Conservation (phyloP, 345 rosid genomes). For the Dipteronia dyeriana region DNA sequence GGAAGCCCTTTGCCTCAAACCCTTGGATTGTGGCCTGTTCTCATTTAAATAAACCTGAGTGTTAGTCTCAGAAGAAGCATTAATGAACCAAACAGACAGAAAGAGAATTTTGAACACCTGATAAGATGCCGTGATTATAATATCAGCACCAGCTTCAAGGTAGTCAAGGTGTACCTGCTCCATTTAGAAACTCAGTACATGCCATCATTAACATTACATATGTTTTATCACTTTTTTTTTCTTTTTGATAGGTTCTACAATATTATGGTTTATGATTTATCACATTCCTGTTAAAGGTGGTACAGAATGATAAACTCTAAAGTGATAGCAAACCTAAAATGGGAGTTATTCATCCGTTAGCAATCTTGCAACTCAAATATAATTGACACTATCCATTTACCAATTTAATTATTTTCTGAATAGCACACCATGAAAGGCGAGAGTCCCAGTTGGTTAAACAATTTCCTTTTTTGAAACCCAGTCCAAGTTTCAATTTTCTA, state of each 20-base stretch:
- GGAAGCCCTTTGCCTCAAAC: slow-evolving; percentile 69
- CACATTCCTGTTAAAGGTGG: background rate
- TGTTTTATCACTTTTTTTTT: background rate
- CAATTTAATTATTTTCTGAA: background rate
- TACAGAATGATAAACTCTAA: background rate
- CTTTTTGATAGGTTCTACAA: background rate
- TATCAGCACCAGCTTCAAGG: slow-evolving; percentile 91
- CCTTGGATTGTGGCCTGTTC: slow-evolving; percentile 82
- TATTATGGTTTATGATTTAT: background rate
- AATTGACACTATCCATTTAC: background rate
- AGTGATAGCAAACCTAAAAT: background rate
- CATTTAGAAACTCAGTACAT: slow-evolving; percentile 24
- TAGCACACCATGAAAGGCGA: too few species aligned
- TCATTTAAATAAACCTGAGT: slow-evolving; percentile 9
- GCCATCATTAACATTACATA: slow-evolving; percentile 7
- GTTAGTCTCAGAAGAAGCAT: slow-evolving; percentile 17
- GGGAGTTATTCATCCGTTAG: background rate
- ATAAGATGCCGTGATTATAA: slow-evolving; percentile 67
- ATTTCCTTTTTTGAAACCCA: too few species aligned
- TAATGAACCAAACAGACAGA: background rate
- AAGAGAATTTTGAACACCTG: slow-evolving; percentile 44
- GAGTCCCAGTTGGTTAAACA: too few species aligned
- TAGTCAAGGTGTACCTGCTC: slow-evolving; percentile 77
- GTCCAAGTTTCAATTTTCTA: background rate
- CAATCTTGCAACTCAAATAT: background rate